Percentiles rank a stretch among this genome's conserved stretches.
Evolutionary conservation across 768 basidiomycete genomes (phyloP).

Genomic region (Xerocomus brunneocitrinus): DNA sequence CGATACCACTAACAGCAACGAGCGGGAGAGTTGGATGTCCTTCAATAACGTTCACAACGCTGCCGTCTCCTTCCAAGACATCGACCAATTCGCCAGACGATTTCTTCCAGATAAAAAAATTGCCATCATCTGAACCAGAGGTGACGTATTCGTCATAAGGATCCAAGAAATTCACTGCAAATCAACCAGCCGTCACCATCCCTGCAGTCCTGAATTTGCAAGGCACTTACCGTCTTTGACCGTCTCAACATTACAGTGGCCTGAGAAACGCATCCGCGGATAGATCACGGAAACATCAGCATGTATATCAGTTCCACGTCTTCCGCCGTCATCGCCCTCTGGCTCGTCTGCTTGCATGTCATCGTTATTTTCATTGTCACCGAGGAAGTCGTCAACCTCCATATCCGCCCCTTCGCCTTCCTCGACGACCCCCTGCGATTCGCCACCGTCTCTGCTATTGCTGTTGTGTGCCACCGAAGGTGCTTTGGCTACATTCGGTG

Average conservation of each 20-base stretch:
- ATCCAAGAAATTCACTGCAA: slow-evolving; percentile 78
- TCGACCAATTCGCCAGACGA: slow-evolving; percentile 57
- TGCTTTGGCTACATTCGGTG: slow-evolving; percentile 18
- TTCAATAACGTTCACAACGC: slow-evolving; percentile 83
- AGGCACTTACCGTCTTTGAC: slow-evolving; percentile 73
- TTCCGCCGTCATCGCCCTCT: slow-evolving; percentile 33
- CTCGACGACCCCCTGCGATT: background rate
- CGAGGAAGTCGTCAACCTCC: slow-evolving; percentile 28
- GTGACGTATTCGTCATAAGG: slow-evolving; percentile 70
- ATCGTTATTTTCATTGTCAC: slow-evolving; percentile 28
- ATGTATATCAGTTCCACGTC: slow-evolving; percentile 22
- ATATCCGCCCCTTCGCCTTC: slow-evolving; percentile 26
- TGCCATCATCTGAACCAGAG: slow-evolving; percentile 85
- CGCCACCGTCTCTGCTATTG: slow-evolving; percentile 2
- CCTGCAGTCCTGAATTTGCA: background rate
- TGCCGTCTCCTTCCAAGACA: slow-evolving; percentile 79
- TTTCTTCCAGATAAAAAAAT: slow-evolving; percentile 87
- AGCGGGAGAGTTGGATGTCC: slow-evolving; percentile 74
- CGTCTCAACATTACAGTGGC: slow-evolving; percentile 76
- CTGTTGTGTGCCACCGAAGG: background rate
- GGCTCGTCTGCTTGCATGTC: slow-evolving; percentile 20
- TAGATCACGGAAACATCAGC: slow-evolving; percentile 48
- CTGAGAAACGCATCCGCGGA: slow-evolving; percentile 60
- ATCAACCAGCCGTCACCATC: background rate
- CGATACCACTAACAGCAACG: slow-evolving; percentile 85